Evolutionary conservation across 495 filamentous ascomycete species (phyloP).

Genomic region (Neurospora intermedia): DNA sequence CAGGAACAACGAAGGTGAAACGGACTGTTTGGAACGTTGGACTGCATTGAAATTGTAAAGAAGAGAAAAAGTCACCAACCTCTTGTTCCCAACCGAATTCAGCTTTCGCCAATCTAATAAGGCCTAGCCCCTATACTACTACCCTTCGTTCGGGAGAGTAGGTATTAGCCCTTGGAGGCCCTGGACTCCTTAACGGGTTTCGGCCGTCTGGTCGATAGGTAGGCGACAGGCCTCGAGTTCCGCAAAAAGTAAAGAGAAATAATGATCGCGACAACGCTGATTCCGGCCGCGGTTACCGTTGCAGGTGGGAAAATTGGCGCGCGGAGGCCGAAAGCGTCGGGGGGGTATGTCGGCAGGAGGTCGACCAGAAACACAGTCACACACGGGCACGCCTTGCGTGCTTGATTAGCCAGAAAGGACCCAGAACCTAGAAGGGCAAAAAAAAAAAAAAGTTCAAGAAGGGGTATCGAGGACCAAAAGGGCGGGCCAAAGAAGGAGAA

Average conservation of each 20-base stretch:
- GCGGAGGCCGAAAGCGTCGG: conserved; percentile 12
- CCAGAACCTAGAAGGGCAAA: conserved; percentile 1
- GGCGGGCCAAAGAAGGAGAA: conserved; percentile 11
- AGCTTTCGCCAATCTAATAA: not conserved
- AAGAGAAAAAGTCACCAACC: not conserved
- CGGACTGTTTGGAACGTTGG: not conserved
- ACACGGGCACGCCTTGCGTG: conserved; percentile 17
- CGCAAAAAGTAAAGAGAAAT: conserved; percentile 2
- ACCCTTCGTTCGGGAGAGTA: not conserved
- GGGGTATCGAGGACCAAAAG: conserved; percentile 12
- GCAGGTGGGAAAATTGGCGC: conserved; percentile 21
- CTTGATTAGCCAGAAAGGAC: conserved; percentile 4
- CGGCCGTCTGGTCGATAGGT: not conserved
- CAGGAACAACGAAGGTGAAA: not conserved
- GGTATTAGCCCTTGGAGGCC: not conserved
- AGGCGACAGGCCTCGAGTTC: not conserved
- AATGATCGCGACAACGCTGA: conserved; percentile 6
- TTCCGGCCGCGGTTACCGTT: conserved; percentile 9
- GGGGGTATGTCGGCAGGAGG: not conserved
- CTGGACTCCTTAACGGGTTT: not conserved
- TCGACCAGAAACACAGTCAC: not conserved
- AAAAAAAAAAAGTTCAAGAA: conserved; percentile 14
- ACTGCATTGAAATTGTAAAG: not conserved
- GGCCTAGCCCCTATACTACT: not conserved
- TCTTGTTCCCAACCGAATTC: not conserved